A percentile compares a stretch with the other conserved stretches of the same genome.
Evolutionary conservation across 2,329 filamentous ascomycete species (phyloP).

Genomic region (Calonectria pauciramosa): DNA sequence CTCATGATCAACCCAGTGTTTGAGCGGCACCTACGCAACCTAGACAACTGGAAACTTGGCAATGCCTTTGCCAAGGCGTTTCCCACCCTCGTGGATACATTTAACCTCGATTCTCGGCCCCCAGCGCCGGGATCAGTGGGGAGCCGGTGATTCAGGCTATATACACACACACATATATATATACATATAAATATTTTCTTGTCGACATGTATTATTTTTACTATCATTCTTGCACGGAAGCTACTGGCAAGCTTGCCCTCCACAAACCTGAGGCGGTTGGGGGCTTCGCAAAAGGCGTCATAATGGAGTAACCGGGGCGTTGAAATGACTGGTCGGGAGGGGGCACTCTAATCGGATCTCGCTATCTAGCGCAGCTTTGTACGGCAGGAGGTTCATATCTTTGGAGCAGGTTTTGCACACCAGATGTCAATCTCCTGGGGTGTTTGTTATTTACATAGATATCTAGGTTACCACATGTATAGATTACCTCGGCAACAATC

Average conservation of each 20-base stretch:
- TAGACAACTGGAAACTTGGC: conserved; percentile 88
- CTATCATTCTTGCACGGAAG: not conserved
- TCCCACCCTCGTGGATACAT: conserved; percentile 59
- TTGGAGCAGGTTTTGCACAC: not conserved
- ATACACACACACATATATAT: not conserved
- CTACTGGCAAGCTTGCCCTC: not conserved
- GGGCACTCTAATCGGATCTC: not conserved
- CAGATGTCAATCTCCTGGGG: not conserved
- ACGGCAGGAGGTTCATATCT: not conserved
- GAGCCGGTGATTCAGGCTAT: conserved; percentile 28
- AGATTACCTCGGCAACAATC: conserved; percentile 4
- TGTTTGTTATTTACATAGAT: conserved; percentile 2
- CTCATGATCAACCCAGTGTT: conserved; percentile 89
- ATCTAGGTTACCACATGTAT: not conserved
- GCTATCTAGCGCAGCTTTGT: not conserved
- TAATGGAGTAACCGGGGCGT: conserved; percentile 15
- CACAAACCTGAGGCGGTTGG: not conserved
- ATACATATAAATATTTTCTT: not conserved
- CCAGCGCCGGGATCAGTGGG: conserved; percentile 33
- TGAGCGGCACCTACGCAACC: conserved; percentile 80
- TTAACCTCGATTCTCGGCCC: conserved; percentile 42
- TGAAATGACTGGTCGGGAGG: not conserved
- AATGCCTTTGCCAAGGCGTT: conserved; percentile 75
- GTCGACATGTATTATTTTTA: conserved; percentile 1
- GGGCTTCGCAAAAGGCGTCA: conserved; percentile 11